Base-by-base conservation (phyloP, 2,329 filamentous ascomycete genomes). In the Hymenoscyphus fructigenus region DNA sequence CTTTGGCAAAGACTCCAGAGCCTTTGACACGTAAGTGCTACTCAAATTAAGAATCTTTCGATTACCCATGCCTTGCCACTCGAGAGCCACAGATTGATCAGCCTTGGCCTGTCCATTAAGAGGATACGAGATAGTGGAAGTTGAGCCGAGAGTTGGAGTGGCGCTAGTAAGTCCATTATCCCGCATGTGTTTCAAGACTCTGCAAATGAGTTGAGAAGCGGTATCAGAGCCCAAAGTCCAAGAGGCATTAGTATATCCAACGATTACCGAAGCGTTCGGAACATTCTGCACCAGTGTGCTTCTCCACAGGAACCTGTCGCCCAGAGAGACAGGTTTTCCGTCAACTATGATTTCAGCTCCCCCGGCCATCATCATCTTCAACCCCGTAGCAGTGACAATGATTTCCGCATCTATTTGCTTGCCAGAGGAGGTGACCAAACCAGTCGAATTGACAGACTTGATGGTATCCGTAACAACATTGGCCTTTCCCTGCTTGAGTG, bases 361-460 rank as follows among this genome's bases (percentile, higher is more conserved):
- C 23, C 85, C 84, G 1, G 84, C 81, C 17, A 91, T 76, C 38
- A 81, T 78, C 55, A 91, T 76, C 67, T 86, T 84, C 0, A 92
- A 78, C 0, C 89, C 89, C 0, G 89, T 91, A 0, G 89, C 89
- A 0, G 88, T 90, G 67, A 91, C 78, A 68, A 91, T 90, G 65
- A 90, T 84, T 72, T 91, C 88, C 0, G 88, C 83, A 1, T 85
- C 77, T 0, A 91, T 76, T 1, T 34, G 65, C 58, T 71, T 68
- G 10, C 73, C 72, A 0, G 62, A 62, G 1, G 57, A 58, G 0
- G 70, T 74, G 50, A 80, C 78, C 57, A 82, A 74, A 2, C 85
- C 82, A 0, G 79, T 82, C 2, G 77, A 70, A 0, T 81, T 84
- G 2, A 86, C 80, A 0, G 77, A 81, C 23, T 82, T 77, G 69